phyloP scores from a whole-genome alignment of 305 asterid species.

The Ajuga reptans region DNA sequence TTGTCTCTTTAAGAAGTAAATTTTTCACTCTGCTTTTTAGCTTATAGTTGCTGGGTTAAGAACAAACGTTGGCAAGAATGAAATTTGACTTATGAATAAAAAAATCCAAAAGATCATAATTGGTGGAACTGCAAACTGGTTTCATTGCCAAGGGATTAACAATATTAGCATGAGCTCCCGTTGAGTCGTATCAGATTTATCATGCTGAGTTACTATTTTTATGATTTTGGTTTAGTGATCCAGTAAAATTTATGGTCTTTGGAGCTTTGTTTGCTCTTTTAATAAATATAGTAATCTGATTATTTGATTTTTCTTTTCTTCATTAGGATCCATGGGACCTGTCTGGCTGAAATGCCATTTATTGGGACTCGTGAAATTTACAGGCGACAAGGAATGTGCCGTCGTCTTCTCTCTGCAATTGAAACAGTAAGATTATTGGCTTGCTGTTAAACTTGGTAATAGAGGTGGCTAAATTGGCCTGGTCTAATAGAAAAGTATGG shows the following conservation, averaged over 20 bases:
- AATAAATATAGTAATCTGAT: neutral
- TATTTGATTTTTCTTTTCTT: conserved; percentile 15
- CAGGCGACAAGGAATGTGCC: conserved; percentile 94
- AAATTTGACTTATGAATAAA: neutral
- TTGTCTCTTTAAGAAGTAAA: neutral
- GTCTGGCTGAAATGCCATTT: conserved; percentile 93
- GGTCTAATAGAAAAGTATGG: too few relatives aligned
- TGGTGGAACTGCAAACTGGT: neutral
- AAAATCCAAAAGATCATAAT: neutral
- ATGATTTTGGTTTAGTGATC: conserved; percentile 1
- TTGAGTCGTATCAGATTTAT: conserved; percentile 10
- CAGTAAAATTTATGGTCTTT: neutral
- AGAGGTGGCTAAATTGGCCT: too few relatives aligned
- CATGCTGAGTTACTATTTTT: neutral
- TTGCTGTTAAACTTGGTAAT: too few relatives aligned
- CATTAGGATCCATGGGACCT: conserved; percentile 59
- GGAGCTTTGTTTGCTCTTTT: neutral
- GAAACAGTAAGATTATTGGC: conserved; percentile 44
- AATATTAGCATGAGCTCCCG: neutral
- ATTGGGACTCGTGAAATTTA: conserved; percentile 78
- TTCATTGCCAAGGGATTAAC: neutral
- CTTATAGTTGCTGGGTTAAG: neutral
- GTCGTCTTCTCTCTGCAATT: conserved; percentile 66
- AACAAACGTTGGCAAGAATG: neutral
- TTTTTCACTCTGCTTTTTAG: neutral